phyloP scores from a whole-genome alignment of 176 grass and related monocot species.

The Triticum dicoccoides region DNA sequence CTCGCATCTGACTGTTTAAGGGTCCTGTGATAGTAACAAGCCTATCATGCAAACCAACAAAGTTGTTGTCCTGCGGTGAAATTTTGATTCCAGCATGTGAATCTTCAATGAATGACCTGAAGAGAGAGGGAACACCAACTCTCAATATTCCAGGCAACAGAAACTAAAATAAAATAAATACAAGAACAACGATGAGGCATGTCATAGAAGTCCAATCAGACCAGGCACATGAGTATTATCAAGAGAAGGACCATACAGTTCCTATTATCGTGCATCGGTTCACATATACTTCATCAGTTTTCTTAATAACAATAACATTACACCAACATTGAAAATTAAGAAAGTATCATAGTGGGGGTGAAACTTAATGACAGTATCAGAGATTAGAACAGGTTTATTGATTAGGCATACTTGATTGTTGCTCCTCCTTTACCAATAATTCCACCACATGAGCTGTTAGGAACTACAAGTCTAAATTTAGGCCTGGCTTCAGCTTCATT shows the following conservation, averaged over 20 bases:
- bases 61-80: constrained; percentile 93
- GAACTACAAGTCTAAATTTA: constrained; percentile 89
- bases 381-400: constrained; percentile 5
- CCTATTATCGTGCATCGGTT: background rate
- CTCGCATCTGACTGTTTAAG: constrained; percentile 83
- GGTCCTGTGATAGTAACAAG: constrained; percentile 86
- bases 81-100: constrained; percentile 95
- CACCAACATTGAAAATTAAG: background rate
- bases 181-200: background rate
- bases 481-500: constrained; percentile 79
- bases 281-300: background rate
- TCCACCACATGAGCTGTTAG: constrained; percentile 93
- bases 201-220: background rate
- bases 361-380: background rate
- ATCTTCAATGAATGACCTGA: constrained; percentile 92
- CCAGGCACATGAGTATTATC: background rate
- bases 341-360: background rate
- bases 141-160: constrained; percentile 1
- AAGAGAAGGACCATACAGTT: background rate
- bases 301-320: background rate
- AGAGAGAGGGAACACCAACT: background rate
- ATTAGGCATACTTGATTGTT: constrained; percentile 83
- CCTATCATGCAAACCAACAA: constrained; percentile 90
- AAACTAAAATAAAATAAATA: background rate
- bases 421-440: constrained; percentile 98